Base-by-base conservation (phyloP, 2,329 filamentous ascomycete genomes). In the Aspergillus floridensis region DNA sequence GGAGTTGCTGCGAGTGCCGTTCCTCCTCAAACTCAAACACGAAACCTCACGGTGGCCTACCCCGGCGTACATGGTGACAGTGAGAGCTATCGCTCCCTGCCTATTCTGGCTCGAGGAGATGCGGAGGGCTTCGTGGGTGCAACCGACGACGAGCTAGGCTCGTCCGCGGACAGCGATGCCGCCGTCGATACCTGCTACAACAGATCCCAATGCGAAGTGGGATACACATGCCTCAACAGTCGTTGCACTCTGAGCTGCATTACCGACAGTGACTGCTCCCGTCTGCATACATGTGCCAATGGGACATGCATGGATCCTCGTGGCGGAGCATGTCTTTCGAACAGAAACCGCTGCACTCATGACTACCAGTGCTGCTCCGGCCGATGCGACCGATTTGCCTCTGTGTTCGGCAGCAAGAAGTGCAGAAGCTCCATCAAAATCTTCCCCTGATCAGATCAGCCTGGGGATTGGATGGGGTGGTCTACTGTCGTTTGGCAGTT, bases 301-400 rank as follows among this genome's bases (percentile, higher is more conserved):
- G 32, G 22, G 2, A 35, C 26, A 26, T 60, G 58, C 29, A 26
- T 12, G n/a, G 31, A 38, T 26, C 32, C 41, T 22, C 32, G 44
- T n/a, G 32, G 31, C 4, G 31, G 35, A 19, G 24, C 11, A 44
- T 62, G 58, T 19, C 26, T 38, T 24, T 38, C 46, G 22, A 46
- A 53, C n/a, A 41, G 35, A 26, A 35, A 21, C 14, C 16, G 11
- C 14, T 62, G 60, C 49, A 16, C 47, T 11, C n/a, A 46, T 5
- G 24, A 56, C 21, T 31, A 35, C 5, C 49, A 60, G 19, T 60
- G 58, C 22, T 62, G 55, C 49, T 58, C 58, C n/a, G 55, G 54
- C 2, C 49, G n/a, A 47, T 62, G 58, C 50, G 49, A 55, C n/a
- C 35, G 54, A 4, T 47, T 49, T 51, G 46, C 16, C 16, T 32